A percentile compares a stretch with the other conserved stretches of the same genome.
Conservation (phyloP, 352 stramenopile species). For the Phytophthora hybrid region DNA sequence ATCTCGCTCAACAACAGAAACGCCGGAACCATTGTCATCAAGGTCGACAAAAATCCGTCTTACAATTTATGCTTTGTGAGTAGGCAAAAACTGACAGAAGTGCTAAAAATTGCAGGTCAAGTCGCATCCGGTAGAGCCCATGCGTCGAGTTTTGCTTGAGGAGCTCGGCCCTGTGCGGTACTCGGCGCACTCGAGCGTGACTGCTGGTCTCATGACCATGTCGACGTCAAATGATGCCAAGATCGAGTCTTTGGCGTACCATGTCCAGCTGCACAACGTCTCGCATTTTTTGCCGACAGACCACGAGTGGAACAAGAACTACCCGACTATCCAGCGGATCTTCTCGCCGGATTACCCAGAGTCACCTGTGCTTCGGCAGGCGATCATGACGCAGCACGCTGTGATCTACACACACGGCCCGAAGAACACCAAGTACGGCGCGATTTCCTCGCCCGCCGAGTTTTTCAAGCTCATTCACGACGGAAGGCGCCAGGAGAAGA, state of each 20-base stretch:
- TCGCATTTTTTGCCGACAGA: constrained; percentile 40
- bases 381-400: constrained; percentile 45
- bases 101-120: constrained; percentile 32
- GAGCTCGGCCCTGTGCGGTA: constrained; percentile 48
- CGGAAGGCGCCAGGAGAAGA: constrained; percentile 39
- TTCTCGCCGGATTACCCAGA: constrained; percentile 48
- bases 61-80: no score
- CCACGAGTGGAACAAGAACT: constrained; percentile 55
- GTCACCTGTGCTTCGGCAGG: constrained; percentile 44
- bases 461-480: constrained; percentile 52
- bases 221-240: constrained; percentile 38
- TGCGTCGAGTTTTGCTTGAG: constrained; percentile 12
- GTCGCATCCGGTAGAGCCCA: constrained; percentile 23
- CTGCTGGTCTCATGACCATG: constrained; percentile 45
- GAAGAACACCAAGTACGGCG: constrained; percentile 40
- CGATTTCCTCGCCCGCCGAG: constrained; percentile 34
- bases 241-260: constrained; percentile 48
- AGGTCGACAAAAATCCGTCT: constrained; percentile 2
- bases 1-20: constrained; percentile 30
- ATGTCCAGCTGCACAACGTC: constrained; percentile 49
- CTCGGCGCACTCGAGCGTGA: constrained; percentile 50
- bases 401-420: constrained; percentile 48
- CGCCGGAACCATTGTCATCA: constrained; percentile 42
- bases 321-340: constrained; percentile 46
- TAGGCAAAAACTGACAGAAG: no score